Evolutionary conservation across 805 yeast species (phyloP), one percentile per base, ranked within the genome.

Genomic region (Cyberlindnera samutprakarnensis): DNA sequence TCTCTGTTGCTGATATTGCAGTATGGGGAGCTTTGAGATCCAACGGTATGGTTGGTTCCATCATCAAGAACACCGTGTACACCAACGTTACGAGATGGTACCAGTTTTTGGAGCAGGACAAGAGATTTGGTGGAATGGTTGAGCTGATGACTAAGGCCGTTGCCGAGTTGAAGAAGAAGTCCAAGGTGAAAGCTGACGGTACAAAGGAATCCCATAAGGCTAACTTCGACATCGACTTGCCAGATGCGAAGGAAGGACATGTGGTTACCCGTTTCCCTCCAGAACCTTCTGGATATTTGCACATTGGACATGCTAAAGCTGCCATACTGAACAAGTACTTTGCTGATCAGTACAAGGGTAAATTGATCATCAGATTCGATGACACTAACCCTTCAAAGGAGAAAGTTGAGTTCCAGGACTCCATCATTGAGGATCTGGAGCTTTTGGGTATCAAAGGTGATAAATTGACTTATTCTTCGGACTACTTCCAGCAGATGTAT

Each of bases 231-330:
- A 92, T 92, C 52, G 92, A 85, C 51, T 74, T 92, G 45, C 83
- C 82, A 38, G 94, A 78, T 56, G 99, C 99, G 37, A 77, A 72
- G 51, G 77, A 81, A 36, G 99, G 99, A 44, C 68, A 88, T 62
- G 99, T 92, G 36, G 97, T 94, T 33, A 94, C 98, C 33, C 82
- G 99, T 66, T 92, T 92, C 77, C 98, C 95, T 38, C 99, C 99
- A 44, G 99, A 92, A 68, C 99, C 99, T 39, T 84, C 95, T 64
- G 99, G 99, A 65, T 92, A 88, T 62, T 72, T 92, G 62, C 99
- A 92, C 64, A 92, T 92, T 63, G 99, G 99, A 47, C 99, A 92
- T 57, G 98, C 95, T 39, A 92, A 92, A 64, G 98, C 98, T 41
- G 99, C 99, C 34, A 70, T 92, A 37, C 72, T 92, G 57, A 92